Evolutionary conservation across 208 protist genomes (phyloP), one percentile per base, ranked within the genome.

Genomic region (Cochliopodium minus): DNA sequence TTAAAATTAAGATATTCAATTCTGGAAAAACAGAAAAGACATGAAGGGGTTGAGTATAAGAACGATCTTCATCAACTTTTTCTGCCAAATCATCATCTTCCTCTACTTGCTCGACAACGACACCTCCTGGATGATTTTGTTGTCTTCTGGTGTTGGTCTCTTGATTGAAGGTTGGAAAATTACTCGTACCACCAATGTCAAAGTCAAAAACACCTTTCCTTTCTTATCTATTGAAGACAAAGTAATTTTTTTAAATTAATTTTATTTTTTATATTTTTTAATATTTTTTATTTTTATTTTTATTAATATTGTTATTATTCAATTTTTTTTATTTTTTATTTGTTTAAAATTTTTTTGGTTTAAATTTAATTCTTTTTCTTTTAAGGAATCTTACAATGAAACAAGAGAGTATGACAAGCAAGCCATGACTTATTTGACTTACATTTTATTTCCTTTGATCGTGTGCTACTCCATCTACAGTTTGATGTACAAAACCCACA

Each of bases 31-130:
- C 2, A 73, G 79, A 23, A 90, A 95, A 61, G 76, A 87, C 48
- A 86, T 96, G 71, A 82, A 83, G 20, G 94, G 94, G 4, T 65
- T 97, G 0, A 96, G 90, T 4, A 66, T 96, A 5, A 74, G 86
- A 20, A 90, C 82, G 4, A 74, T 97, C 40, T 72, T 89, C 35
- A 80, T 94, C 40, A 93, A 92, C 67, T 73, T 76, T 47, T 74
- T 86, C 57, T 90, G 78, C 45, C 78, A 95, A 69, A 72, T 78
- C 1, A 69, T 97, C 61, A 93, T 97, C 49, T 92, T 97, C 53
- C 79, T 98, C 2, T 98, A 97, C 67, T 79, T 97, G 35, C 54
- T 93, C 17, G 93, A 97, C 51, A 80, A 87, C 62, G 88, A 95
- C 23, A 83, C 82, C 1, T 85, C 77, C 29, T 92, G 77, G 77